phyloP scores from a whole-genome alignment of 2,329 filamentous ascomycete genomes.

The Tympanopsis confertula region DNA sequence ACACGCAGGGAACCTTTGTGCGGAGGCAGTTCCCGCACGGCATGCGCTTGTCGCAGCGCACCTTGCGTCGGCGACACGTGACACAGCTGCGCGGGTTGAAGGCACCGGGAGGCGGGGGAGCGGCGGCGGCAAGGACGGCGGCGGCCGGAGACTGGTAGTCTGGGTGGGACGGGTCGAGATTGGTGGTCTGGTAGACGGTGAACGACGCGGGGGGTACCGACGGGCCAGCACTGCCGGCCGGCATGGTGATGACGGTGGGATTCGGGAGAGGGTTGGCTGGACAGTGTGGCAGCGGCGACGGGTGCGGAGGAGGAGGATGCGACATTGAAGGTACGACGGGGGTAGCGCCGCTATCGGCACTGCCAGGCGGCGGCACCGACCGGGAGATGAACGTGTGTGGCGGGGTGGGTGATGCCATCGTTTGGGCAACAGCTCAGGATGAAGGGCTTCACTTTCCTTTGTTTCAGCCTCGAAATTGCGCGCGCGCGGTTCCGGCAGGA shows the following conservation, averaged over 20 bases:
- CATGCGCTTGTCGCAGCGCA: conserved; percentile 69
- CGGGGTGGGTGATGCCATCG: too few species aligned
- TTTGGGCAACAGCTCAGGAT: too few species aligned
- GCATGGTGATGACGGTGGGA: background rate
- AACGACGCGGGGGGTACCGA: background rate
- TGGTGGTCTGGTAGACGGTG: background rate
- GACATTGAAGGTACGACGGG: too few species aligned
- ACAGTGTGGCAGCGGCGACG: background rate
- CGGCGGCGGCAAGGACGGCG: conserved; percentile 5
- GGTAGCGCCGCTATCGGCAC: too few species aligned
- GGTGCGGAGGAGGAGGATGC: background rate
- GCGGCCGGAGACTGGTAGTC: background rate
- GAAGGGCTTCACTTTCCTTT: too few species aligned
- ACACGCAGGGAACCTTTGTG: conserved; percentile 60
- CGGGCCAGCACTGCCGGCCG: too few species aligned
- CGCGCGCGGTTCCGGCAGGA: too few species aligned
- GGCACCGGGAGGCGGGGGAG: conserved; percentile 13
- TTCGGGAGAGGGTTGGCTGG: too few species aligned
- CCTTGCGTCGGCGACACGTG: conserved; percentile 47
- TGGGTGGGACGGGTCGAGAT: background rate
- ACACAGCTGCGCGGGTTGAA: conserved; percentile 29
- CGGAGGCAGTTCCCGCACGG: conserved; percentile 66
- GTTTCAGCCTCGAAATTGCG: too few species aligned
- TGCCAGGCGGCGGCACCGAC: too few species aligned
- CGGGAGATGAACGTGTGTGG: too few species aligned